Evolutionary conservation across 352 stramenopile species (phyloP).

Genomic region (Salisapilia sapeloensis): DNA sequence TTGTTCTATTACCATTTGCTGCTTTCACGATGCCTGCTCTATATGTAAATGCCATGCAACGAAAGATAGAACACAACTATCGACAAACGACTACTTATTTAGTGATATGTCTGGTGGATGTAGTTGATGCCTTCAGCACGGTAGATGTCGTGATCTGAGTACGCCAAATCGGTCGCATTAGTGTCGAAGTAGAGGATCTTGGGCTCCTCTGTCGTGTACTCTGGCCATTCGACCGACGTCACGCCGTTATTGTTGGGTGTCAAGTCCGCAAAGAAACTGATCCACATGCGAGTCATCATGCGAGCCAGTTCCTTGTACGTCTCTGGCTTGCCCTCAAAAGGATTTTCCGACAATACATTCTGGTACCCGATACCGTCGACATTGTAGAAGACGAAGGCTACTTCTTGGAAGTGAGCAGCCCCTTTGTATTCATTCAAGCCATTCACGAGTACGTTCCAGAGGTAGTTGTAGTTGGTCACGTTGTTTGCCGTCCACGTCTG

Average conservation of each 20-base stretch:
- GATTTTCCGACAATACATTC: conserved; percentile 6
- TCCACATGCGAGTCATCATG: conserved; percentile 14
- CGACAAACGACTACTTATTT: too few species aligned
- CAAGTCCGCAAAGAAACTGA: conserved; percentile 11
- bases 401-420: conserved; percentile 9
- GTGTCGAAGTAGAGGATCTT: conserved; percentile 11
- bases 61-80: too few species aligned
- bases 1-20: too few species aligned
- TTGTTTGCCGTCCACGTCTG: conserved; percentile 8
- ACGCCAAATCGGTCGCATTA: conserved; percentile 10
- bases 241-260: conserved; percentile 7
- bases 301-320: conserved; percentile 5
- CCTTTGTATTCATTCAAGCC: conserved; percentile 6
- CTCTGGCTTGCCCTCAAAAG: conserved; percentile 7
- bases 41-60: too few species aligned
- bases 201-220: conserved; percentile 8
- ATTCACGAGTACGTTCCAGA: conserved; percentile 7
- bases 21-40: too few species aligned
- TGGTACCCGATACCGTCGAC: conserved; percentile 8
- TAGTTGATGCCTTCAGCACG: conserved; percentile 10
- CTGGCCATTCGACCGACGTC: conserved; percentile 7
- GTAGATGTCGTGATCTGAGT: conserved; percentile 11
- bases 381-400: conserved; percentile 15
- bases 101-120: too few species aligned
- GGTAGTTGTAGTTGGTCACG: conserved; percentile 11